Base-by-base conservation (phyloP, 805 yeast genomes). In the Saturnispora ahearnii region DNA sequence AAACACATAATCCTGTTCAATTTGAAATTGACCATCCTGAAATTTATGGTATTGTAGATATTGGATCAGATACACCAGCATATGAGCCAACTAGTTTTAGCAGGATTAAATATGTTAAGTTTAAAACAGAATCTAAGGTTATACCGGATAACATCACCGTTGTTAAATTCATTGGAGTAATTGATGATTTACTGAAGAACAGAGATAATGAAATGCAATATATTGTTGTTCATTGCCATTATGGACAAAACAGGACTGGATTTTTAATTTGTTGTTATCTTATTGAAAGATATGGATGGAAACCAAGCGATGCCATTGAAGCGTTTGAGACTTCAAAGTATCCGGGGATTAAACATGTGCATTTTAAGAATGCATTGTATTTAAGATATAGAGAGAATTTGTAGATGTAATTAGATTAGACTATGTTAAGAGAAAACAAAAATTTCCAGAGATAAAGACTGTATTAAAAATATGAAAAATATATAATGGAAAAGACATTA, bases 191-290 rank as follows among this genome's bases (percentile, higher is more conserved):
- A 18, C 58, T 76, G 28, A 33, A 32, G 9, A 52, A 55, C 28
- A 56, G 53, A 32, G 44, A 48, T 8, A 45, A 30, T 21, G 13
- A 29, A 3, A 56, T 56, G 15, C 77, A 77, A 5, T 64, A 71
- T 26, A 66, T 82, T 6, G 87, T 76, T 0, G 84, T 85, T 7
- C 93, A 85, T 62, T 84, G 93, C 60, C 93, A 84, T 62, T 84
- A 84, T 60, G 93, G 91, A 5, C 86, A 84, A 65, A 84, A 84
- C 62, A 68, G 91, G 50, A 84, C 91, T 0, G 91, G 93, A 2
- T 84, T 78, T 57, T 70, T 85, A 46, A 77, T 84, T 18, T 81
- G 87, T 59, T 77, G 85, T 58, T 85, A 80, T 60, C 66, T 84
- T 58, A 72, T 85, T 24, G 87, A 82, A 58, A 68, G 66, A 46